Evolutionary conservation across 306 rosid species (phyloP).

Genomic region (Gynostemma pentaphyllum): DNA sequence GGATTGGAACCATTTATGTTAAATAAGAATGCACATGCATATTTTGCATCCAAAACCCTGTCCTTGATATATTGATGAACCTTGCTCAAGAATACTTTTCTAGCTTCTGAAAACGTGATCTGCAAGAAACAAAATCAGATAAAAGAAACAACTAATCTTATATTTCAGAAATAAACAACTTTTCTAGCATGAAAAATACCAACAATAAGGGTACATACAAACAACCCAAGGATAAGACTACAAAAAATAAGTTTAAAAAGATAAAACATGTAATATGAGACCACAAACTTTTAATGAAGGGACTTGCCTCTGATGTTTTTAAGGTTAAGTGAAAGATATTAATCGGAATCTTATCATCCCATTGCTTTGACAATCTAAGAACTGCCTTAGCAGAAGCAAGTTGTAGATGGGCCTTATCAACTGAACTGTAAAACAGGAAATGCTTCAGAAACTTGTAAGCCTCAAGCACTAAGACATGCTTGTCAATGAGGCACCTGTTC

Average conservation of each 20-base stretch:
- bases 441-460: slow-evolving; percentile 20
- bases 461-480: background rate
- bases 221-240: background rate
- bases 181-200: background rate
- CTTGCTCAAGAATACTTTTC: slow-evolving; percentile 59
- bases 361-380: slow-evolving; percentile 70
- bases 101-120: slow-evolving; percentile 73
- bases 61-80: slow-evolving; percentile 87
- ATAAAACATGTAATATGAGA: slow-evolving; percentile 14
- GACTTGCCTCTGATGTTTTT: slow-evolving; percentile 64
- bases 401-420: slow-evolving; percentile 82
- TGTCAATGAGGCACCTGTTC: background rate
- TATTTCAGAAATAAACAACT: background rate
- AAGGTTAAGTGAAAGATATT: slow-evolving; percentile 70
- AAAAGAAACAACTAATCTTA: slow-evolving; percentile 15
- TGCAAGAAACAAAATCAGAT: slow-evolving; percentile 31
- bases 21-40: slow-evolving; percentile 67
- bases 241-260: slow-evolving; percentile 7
- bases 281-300: slow-evolving; percentile 10
- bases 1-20: slow-evolving; percentile 46
- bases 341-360: slow-evolving; percentile 88
- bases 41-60: slow-evolving; percentile 83
- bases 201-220: background rate
- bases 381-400: slow-evolving; percentile 95
- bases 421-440: slow-evolving; percentile 53